Evolutionary conservation across 495 filamentous ascomycete species (phyloP).

Genomic region (Jackrogersella minutella): DNA sequence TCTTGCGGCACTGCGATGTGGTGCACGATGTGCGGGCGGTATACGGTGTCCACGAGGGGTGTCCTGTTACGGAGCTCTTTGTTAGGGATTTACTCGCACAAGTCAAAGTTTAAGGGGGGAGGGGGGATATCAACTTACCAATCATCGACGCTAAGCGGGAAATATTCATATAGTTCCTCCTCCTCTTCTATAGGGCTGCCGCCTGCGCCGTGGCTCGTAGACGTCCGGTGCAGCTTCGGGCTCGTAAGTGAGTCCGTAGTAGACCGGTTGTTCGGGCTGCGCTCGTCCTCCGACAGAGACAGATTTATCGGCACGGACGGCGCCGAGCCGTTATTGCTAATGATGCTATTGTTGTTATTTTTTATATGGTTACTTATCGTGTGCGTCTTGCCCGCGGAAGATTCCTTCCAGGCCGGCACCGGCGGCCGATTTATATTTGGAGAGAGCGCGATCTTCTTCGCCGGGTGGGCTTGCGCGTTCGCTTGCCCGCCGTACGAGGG

Average conservation of each 20-base stretch:
- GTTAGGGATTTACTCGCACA: neutral
- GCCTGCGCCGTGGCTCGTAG: slow-evolving; percentile 36
- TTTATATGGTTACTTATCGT: slow-evolving; percentile 36
- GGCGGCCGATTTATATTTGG: slow-evolving; percentile 47
- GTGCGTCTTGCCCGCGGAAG: slow-evolving; percentile 24
- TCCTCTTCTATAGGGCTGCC: slow-evolving; percentile 73
- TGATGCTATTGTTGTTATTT: slow-evolving; percentile 25
- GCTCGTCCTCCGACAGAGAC: slow-evolving; percentile 79
- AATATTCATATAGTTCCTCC: slow-evolving; percentile 90
- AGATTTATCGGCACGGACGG: slow-evolving; percentile 69
- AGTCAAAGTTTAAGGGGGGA: neutral
- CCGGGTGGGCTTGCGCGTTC: slow-evolving; percentile 41
- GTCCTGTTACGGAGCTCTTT: slow-evolving; percentile 59
- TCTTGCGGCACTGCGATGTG: slow-evolving; percentile 81
- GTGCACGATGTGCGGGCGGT: slow-evolving; percentile 91
- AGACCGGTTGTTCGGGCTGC: slow-evolving; percentile 55
- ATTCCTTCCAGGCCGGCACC: slow-evolving; percentile 48
- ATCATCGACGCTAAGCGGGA: slow-evolving; percentile 86
- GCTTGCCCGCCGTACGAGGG: slow-evolving; percentile 27
- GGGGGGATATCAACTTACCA: slow-evolving; percentile 60
- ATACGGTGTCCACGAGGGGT: slow-evolving; percentile 89
- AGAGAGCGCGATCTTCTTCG: slow-evolving; percentile 49
- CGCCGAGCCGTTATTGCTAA: slow-evolving; percentile 29
- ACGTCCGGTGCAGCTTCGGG: slow-evolving; percentile 50
- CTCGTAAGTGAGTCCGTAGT: slow-evolving; percentile 51